phyloP scores from a whole-genome alignment of 164 flowering plant species.

The Cinnamomum micranthum region DNA sequence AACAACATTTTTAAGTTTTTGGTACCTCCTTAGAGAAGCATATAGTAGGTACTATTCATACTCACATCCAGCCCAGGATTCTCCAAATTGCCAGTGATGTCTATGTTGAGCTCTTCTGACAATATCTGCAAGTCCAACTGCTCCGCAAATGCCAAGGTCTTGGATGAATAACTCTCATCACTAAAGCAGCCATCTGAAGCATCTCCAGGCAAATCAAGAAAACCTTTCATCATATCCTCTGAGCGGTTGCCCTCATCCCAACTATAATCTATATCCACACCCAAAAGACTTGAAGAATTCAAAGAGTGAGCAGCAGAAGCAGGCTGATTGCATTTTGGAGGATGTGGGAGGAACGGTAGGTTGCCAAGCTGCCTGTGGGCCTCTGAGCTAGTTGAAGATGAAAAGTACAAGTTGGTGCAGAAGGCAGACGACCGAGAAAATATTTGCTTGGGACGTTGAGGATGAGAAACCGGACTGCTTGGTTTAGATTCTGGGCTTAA shows the following conservation, averaged over 20 bases:
- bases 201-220: conserved; percentile 37
- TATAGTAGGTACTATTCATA: neutral
- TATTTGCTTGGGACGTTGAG: conserved; percentile 21
- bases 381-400: conserved; percentile 53
- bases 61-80: conserved; percentile 65
- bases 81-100: conserved; percentile 46
- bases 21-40: too few relatives aligned
- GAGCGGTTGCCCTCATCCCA: conserved; percentile 23
- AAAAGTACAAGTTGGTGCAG: conserved; percentile 53
- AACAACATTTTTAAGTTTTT: too few relatives aligned
- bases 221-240: conserved; percentile 38
- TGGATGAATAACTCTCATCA: conserved; percentile 26
- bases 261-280: conserved; percentile 25
- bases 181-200: conserved; percentile 31
- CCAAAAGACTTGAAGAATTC: conserved; percentile 23
- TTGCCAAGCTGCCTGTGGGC: conserved; percentile 41
- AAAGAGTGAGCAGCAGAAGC: conserved; percentile 33
- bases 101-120: conserved; percentile 68
- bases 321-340: conserved; percentile 27
- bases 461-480: conserved; percentile 22
- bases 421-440: conserved; percentile 52
- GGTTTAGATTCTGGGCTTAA: conserved; percentile 16
- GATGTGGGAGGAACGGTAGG: conserved; percentile 64
- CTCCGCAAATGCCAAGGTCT: conserved; percentile 34
- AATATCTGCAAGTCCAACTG: conserved; percentile 55